phyloP scores from a whole-genome alignment of 306 rosid genomes.

The Sophora flavescens region DNA sequence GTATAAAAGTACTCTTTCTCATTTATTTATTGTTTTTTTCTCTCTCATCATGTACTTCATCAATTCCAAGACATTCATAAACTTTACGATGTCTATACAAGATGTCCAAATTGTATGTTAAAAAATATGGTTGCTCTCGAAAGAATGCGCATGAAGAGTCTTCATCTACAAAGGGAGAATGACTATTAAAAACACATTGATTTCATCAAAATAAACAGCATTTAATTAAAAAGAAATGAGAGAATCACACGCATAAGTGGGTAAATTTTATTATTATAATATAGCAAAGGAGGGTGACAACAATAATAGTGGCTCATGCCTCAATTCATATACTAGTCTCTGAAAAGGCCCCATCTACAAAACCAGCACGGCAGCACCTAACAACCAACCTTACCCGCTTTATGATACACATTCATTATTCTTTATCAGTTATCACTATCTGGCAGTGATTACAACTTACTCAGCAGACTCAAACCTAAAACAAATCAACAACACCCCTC shows the following conservation, averaged over 20 bases:
- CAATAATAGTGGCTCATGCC: slow-evolving; percentile 28
- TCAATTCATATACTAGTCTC: slow-evolving; percentile 17
- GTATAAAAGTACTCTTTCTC: too few relatives aligned
- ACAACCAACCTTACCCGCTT: slow-evolving; percentile 30
- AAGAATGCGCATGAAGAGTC: neutral
- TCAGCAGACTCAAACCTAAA: slow-evolving; percentile 41
- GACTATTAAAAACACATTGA: neutral
- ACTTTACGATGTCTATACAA: too few relatives aligned
- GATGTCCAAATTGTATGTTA: too few relatives aligned
- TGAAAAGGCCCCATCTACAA: slow-evolving; percentile 51
- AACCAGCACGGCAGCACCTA: slow-evolving; percentile 44
- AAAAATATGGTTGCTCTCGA: too few relatives aligned
- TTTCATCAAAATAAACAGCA: slow-evolving; percentile 33
- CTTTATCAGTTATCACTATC: slow-evolving; percentile 42
- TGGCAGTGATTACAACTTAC: slow-evolving; percentile 41
- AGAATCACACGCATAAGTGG: neutral
- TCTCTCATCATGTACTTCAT: too few relatives aligned
- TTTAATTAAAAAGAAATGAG: neutral
- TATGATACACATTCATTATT: slow-evolving; percentile 53
- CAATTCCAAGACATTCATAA: too few relatives aligned
- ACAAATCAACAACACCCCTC: slow-evolving; percentile 31
- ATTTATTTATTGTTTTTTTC: too few relatives aligned
- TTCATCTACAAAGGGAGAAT: neutral
- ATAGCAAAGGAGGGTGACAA: slow-evolving; percentile 34
- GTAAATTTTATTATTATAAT: slow-evolving; percentile 41